Percentiles rank a stretch among this genome's conserved stretches.
Evolutionary conservation across 2,329 filamentous ascomycete genomes (phyloP).

Genomic region (Chrysoporthe austroafricana): DNA sequence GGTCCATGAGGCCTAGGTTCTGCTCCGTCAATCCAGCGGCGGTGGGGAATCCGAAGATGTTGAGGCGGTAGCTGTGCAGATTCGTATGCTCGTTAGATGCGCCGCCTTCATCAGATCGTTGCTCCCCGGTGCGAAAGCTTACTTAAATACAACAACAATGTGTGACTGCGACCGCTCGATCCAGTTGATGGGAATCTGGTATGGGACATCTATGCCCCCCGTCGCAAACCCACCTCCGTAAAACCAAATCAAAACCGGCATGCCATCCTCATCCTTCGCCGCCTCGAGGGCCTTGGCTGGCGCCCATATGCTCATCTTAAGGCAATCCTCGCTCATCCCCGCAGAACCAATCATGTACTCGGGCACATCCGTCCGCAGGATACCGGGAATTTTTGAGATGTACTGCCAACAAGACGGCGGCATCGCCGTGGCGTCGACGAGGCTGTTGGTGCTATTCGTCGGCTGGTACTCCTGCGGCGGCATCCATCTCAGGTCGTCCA

Average conservation of each 20-base stretch:
- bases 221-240: slow-evolving; percentile 51
- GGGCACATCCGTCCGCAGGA: slow-evolving; percentile 30
- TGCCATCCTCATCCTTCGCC: slow-evolving; percentile 16
- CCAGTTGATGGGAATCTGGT: slow-evolving; percentile 49
- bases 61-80: slow-evolving; percentile 35
- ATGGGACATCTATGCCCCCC: slow-evolving; percentile 49
- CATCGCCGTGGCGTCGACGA: slow-evolving; percentile 38
- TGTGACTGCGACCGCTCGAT: slow-evolving; percentile 45
- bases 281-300: slow-evolving; percentile 29
- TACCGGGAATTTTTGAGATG: slow-evolving; percentile 9
- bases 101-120: too few species aligned
- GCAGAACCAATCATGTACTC: slow-evolving; percentile 33
- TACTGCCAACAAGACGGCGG: slow-evolving; percentile 22
- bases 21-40: slow-evolving; percentile 36
- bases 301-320: slow-evolving; percentile 51
- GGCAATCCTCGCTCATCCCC: slow-evolving; percentile 43
- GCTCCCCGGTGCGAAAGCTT: neutral
- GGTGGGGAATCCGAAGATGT: slow-evolving; percentile 40
- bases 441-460: slow-evolving; percentile 33
- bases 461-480: slow-evolving; percentile 35
- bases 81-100: neutral
- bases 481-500: slow-evolving; percentile 37
- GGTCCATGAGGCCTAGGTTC: slow-evolving; percentile 58
- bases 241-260: slow-evolving; percentile 52
- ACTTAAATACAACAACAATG: slow-evolving; percentile 23